phyloP scores from a whole-genome alignment of 345 rosid genomes.

The Erodium maritimum region DNA sequence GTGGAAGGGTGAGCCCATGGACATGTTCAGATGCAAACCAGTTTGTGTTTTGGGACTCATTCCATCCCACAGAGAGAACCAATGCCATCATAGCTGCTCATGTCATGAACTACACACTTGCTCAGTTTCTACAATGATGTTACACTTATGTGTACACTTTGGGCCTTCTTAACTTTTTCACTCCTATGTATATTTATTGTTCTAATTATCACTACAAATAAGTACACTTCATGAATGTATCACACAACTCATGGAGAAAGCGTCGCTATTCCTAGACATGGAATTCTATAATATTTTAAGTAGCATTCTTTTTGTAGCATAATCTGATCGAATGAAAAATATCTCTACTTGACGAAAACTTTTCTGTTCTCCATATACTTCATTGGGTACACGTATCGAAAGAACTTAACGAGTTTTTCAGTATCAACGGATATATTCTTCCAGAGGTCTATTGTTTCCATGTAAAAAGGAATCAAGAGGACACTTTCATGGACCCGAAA shows the following conservation, averaged over 20 bases:
- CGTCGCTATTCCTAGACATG: no score
- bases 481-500: no score
- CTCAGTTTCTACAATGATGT: background rate
- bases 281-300: no score
- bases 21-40: constrained; percentile 16
- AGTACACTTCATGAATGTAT: background rate
- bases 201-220: background rate
- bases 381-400: no score
- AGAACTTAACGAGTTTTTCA: no score
- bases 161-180: background rate
- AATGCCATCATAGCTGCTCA: background rate
- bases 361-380: no score
- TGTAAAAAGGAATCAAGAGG: no score
- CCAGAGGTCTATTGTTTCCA: no score
- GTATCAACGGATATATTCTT: no score
- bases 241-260: background rate
- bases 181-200: background rate
- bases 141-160: background rate
- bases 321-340: no score
- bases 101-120: background rate
- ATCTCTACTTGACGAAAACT: no score
- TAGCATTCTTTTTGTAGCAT: no score
- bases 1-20: constrained; percentile 8
- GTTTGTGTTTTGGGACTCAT: constrained; percentile 36
- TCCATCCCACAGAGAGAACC: constrained; percentile 28